Evolutionary conservation across 129 eudicot species (phyloP), one percentile per base, ranked within the genome.

Genomic region (Lonicera japonica): DNA sequence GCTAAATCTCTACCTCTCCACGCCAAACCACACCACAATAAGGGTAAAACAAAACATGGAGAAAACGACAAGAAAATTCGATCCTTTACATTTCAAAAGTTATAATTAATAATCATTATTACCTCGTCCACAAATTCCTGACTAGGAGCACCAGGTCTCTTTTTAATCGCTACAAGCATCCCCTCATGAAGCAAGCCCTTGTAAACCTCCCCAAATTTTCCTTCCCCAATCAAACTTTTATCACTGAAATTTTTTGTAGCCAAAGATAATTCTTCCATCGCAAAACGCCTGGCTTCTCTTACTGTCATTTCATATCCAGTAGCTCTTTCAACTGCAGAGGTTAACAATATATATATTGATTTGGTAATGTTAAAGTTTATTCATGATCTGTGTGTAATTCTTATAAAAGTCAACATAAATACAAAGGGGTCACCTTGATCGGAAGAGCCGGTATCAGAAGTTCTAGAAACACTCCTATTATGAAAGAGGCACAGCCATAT

Each of bases 171-270:
- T 25, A 90, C 97, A 8, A 90, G 77, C 89, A 83, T 83, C 72
- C 97, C 97, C 74, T 90, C 92, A 65, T 79, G 83, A 81, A 90
- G 97, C 71, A 90, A 77, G 21, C 97, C 97, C 77, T 90, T 90
- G 57, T 86, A 90, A 36, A 90, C 97, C 75, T 80, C 95, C 38
- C 97, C 97, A 65, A 90, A 90, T 76, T 90, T 90, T 48, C 97
- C 97, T 80, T 75, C 89, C n/a, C 97, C 97, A 54, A 90, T 90
- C 80, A 90, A 73, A 76, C 80, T 80, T 60, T 81, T 84, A 67
- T 83, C 89, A 47, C 84, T 76, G 63, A 90, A 90, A 24, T 78
- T 77, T 56, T 79, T 80, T 18, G 92, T 83, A 29, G 95, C 95
- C 29, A 69, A 58, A 13, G 78, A 65, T 79, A 90, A 74, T 72